phyloP scores from a whole-genome alignment of 257 asterid species.

The Cruciata laevipes region DNA sequence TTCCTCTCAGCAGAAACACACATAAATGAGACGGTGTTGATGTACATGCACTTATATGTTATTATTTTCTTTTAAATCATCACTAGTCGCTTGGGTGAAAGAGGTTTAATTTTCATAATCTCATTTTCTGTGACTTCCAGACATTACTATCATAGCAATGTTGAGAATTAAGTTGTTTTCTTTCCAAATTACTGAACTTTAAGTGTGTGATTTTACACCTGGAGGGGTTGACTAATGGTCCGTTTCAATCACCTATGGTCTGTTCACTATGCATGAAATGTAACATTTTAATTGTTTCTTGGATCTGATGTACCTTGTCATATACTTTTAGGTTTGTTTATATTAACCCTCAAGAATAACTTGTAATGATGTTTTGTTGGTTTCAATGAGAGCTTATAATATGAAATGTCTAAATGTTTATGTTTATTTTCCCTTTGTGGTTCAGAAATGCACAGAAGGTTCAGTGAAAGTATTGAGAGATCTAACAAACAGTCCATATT shows the following conservation, averaged over 20 bases:
- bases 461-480: slow-evolving; percentile 77
- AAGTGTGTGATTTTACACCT: background rate
- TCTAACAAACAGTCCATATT: slow-evolving; percentile 86
- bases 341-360: background rate
- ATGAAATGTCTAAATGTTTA: background rate
- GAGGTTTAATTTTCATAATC: background rate
- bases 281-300: background rate
- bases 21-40: background rate
- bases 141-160: background rate
- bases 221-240: background rate
- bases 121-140: background rate
- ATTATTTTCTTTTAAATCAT: background rate
- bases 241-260: background rate
- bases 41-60: background rate
- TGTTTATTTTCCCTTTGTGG: slow-evolving; percentile 15
- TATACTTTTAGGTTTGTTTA: background rate
- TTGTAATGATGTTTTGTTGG: background rate
- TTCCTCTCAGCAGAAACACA: background rate
- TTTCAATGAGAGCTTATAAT: background rate
- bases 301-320: background rate
- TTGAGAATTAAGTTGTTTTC: background rate
- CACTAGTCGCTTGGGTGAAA: background rate
- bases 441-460: slow-evolving; percentile 88
- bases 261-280: background rate
- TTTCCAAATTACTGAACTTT: background rate